A percentile compares a stretch with the other conserved stretches of the same genome.
Conservation (phyloP, 371 early-diverging fungal genomes). For the Mortierella polycephala region DNA sequence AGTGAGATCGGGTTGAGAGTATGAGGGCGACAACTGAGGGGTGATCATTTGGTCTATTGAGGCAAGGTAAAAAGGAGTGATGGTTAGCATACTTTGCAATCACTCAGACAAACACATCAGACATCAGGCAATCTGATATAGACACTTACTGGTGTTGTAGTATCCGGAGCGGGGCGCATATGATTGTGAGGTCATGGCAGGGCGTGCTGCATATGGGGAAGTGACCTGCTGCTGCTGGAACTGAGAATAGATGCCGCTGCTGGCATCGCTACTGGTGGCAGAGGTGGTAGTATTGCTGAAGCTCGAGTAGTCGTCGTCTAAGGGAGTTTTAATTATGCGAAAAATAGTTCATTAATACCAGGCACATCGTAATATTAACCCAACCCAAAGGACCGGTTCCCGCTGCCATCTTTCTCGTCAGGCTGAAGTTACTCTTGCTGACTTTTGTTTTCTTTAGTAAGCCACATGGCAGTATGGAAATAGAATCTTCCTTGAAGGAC, state of each 20-base stretch:
- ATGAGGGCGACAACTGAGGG: slow-evolving; percentile 27
- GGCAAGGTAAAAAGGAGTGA: neutral
- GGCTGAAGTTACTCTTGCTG: too few species aligned
- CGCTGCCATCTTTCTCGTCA: too few species aligned
- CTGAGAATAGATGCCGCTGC: slow-evolving; percentile 30
- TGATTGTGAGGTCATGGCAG: slow-evolving; percentile 21
- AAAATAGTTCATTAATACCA: slow-evolving; percentile 11
- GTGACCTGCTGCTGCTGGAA: slow-evolving; percentile 20
- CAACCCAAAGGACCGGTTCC: neutral
- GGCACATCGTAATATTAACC: neutral
- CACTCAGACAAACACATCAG: too few species aligned
- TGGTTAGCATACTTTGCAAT: too few species aligned
- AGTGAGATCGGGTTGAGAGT: slow-evolving; percentile 32
- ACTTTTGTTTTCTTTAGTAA: too few species aligned
- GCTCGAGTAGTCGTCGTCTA: slow-evolving; percentile 32
- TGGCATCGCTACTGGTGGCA: slow-evolving; percentile 5
- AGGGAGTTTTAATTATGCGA: slow-evolving; percentile 1
- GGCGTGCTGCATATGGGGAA: slow-evolving; percentile 34
- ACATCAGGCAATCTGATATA: neutral
- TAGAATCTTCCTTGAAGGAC: slow-evolving; percentile 4
- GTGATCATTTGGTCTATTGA: slow-evolving; percentile 39
- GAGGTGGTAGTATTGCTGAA: slow-evolving; percentile 9
- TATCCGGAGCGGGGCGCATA: slow-evolving; percentile 39
- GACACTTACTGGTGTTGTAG: slow-evolving; percentile 40
- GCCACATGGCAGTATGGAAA: slow-evolving; percentile 1